phyloP scores from a whole-genome alignment of 768 basidiomycete species.

The Podaxis carcinomalis region DNA sequence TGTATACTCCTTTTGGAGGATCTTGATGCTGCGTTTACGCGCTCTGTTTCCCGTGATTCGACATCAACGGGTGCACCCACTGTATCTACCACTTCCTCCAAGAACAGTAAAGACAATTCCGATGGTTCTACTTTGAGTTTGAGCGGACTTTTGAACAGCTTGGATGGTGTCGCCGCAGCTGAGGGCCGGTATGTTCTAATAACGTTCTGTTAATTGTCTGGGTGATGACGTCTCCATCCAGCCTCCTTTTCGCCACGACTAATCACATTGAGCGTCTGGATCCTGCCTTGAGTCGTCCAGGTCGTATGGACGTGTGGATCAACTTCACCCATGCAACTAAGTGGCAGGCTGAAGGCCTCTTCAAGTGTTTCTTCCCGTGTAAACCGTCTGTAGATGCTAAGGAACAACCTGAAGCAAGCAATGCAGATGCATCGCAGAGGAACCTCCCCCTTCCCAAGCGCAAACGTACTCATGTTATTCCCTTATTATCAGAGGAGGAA shows the following conservation, averaged over 20 bases:
- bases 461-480: conserved; percentile 57
- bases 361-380: conserved; percentile 91
- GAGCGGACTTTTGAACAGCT: conserved; percentile 81
- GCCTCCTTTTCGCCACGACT: conserved; percentile 86
- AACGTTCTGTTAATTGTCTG: conserved; percentile 1
- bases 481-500: conserved; percentile 71
- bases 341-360: conserved; percentile 91
- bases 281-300: conserved; percentile 82
- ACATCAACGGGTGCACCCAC: conserved; percentile 74
- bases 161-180: conserved; percentile 82
- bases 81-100: conserved; percentile 34
- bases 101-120: conserved; percentile 36
- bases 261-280: conserved; percentile 94
- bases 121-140: conserved; percentile 79
- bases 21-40: conserved; percentile 89
- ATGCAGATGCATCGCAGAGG: conserved; percentile 52
- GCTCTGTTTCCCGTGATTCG: conserved; percentile 78
- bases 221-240: conserved; percentile 22
- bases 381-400: conserved; percentile 32
- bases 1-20: conserved; percentile 93
- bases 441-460: conserved; percentile 67
- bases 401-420: conserved; percentile 14
- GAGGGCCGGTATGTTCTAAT: conserved; percentile 67
- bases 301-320: conserved; percentile 91
- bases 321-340: conserved; percentile 89